Base-by-base conservation (phyloP, 345 rosid genomes). In the Salix viminalis region DNA sequence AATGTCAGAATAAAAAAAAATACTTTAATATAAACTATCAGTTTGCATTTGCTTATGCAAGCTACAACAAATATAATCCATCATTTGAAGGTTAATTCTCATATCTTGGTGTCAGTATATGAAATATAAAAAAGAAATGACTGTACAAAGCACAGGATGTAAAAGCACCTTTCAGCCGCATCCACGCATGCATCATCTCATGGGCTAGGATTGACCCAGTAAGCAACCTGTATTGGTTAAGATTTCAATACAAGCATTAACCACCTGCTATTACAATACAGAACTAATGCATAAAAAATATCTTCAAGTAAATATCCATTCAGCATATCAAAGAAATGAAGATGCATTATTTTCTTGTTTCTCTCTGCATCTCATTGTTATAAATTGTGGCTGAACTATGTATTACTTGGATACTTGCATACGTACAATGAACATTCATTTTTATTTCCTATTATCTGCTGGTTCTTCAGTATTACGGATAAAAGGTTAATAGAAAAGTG, bases 171-270 rank as follows among this genome's bases (percentile, higher is more conserved):
- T 84, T 87, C 28, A 96, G 97, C 58, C 98, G 91, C 87, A 96
- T 89, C 98, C 98, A 96, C 24, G 97, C 99, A 71, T 96, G 99
- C 99, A 96, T 96, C 98, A 96, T 92, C 80, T 96, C 98, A 48
- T 96, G 99, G 76, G 97, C 99, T 73, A 96, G 84, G 79, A 96
- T 93, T 36, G 99, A 93, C 41, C 98, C 99, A 24, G 98, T 96
- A 72, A 96, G 86, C 83, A 96, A 88, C 85, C 99, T 95, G 90
- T 72, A 68, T 7, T 67, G 42, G 65, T 32, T 69, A 32, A 79
- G 23, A 71, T 65, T 54, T 68, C 71, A 68, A 67, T 60, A 44
- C 56, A 50, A 1, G 50, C 61, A 39, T 50, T 28, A 73, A 67
- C 34, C 61, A 67, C 10, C 62, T 58, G 13, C 28, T n/a, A 23